phyloP scores from a whole-genome alignment of 2,329 filamentous ascomycete genomes.

The Didymella pinodella region DNA sequence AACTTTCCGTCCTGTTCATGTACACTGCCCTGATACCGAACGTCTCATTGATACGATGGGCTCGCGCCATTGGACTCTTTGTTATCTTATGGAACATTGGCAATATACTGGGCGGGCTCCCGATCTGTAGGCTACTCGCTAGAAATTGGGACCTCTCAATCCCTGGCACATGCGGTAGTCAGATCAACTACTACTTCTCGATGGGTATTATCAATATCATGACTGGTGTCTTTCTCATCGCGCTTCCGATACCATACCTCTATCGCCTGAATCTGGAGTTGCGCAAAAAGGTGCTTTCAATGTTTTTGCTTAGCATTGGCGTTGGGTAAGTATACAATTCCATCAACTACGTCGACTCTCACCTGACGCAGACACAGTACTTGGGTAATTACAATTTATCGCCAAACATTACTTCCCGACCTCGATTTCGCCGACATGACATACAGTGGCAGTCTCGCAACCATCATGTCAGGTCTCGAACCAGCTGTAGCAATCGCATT shows the following conservation, averaged over 20 bases:
- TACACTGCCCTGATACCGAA: constrained; percentile 28
- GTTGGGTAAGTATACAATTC: constrained; percentile 23
- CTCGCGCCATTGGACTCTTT: constrained; percentile 13
- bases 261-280: constrained; percentile 22
- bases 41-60: constrained; percentile 22
- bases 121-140: constrained; percentile 30
- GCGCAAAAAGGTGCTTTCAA: constrained; percentile 27
- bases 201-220: constrained; percentile 33
- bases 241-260: constrained; percentile 32
- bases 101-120: constrained; percentile 24
- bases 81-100: constrained; percentile 26
- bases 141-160: constrained; percentile 30
- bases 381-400: constrained; percentile 36
- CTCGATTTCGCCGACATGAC: constrained; percentile 33
- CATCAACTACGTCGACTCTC: no score
- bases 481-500: constrained; percentile 33
- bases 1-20: constrained; percentile 32
- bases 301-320: constrained; percentile 30
- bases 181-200: constrained; percentile 27
- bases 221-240: constrained; percentile 28
- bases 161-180: constrained; percentile 30
- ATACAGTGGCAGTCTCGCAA: constrained; percentile 28
- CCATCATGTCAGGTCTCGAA: constrained; percentile 31
- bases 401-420: constrained; percentile 23
- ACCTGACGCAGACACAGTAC: constrained; percentile 18